Evolutionary conservation across 2,329 filamentous ascomycete species (phyloP), one percentile per base, ranked within the genome.

Genomic region (Sordariomycetes sp.): DNA sequence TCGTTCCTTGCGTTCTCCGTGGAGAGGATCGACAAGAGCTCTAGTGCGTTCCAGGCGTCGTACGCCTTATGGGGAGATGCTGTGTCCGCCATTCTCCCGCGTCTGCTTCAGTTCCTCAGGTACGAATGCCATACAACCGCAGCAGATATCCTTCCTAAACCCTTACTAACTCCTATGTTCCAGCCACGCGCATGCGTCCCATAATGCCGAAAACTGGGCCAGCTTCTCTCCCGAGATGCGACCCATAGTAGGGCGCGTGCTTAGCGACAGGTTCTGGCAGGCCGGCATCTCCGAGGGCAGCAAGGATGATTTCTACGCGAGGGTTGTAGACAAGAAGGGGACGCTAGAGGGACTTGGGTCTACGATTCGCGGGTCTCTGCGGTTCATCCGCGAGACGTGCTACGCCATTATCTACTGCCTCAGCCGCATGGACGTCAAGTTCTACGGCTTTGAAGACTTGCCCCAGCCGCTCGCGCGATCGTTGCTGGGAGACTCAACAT

Each of bases 181-280:
- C 11, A 89, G 88, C 67, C 87, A 95, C 69, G 92, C 93, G 0
- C 93, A 97, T 72, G 89, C 90, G 1, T 92, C 95, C 61, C 91
- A 96, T 68, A 92, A 96, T 65, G 83, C 89, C 1, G 77, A 82
- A 22, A 95, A 91, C 67, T 99, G 94, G 93, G 77, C 80, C 11
- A 82, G 86, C 35, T 74, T 96, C 18, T 87, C 91, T 1, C 70
- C 76, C 12, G 90, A 95, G 50, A 87, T 95, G 77, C 86, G 86
- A 60, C 75, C 80, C 5, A 83, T 96, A 57, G 88, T 97, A 46
- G 82, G 85, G 51, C 83, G 89, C 24, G 90, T 97, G 22, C 75
- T 99, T 24, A 96, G 91, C 16, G 94, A 99, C 71, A 82, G 94
- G 25, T 99, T 99, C 70, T 99, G 94, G 94, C 94, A 99, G 76